Evolutionary conservation across 1,139 yeast species (phyloP), one percentile per base, ranked within the genome.

Genomic region (Sugiyamaella paludigena): DNA sequence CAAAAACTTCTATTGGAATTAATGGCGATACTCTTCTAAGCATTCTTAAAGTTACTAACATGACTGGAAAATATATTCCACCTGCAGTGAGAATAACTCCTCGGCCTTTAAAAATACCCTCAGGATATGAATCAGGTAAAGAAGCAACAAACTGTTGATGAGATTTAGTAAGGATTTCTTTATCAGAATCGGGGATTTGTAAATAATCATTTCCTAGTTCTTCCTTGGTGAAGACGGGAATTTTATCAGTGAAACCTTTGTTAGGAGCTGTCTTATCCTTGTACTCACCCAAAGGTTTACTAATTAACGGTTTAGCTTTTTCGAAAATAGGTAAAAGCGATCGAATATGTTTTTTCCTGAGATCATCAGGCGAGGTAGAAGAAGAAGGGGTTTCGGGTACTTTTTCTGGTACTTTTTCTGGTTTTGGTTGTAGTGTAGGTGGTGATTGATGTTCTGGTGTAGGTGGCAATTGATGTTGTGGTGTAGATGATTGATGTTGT

Each of bases 71-170:
- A 70, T 82, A 85, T 57, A 76, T 77, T 1, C 91, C 92, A 38
- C 95, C 95, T 15, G 92, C 92, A 33, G 85, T 91, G 60, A 80
- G 83, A 1, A 87, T 95, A 36, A 87, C 80, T 28, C 96, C 96
- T 51, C 80, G 74, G 0, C 91, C 91, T 9, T 53, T 41, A 51
- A 62, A 66, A n/a, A 61, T 41, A 4, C 59, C 58, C 15, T 50
- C 44, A 2, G 65, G 65, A 1, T 78, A 61, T 1, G 73, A 69
- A 29, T 68, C 65, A 0, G 88, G 84, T 19, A 68, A 64, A 2
- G 60, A 53, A 0, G 70, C 64, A 29, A 83, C 78, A 34, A 80
- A 83, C 36, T 66, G 63, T 9, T 62, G 57, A 66, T 87, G 96
- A 11, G 83, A 74, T 13, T 62, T 59, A 36, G 69, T 71, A 70